Evolutionary conservation across 352 stramenopile genomes (phyloP).

Genomic region (Phytophthora pluvialis): DNA sequence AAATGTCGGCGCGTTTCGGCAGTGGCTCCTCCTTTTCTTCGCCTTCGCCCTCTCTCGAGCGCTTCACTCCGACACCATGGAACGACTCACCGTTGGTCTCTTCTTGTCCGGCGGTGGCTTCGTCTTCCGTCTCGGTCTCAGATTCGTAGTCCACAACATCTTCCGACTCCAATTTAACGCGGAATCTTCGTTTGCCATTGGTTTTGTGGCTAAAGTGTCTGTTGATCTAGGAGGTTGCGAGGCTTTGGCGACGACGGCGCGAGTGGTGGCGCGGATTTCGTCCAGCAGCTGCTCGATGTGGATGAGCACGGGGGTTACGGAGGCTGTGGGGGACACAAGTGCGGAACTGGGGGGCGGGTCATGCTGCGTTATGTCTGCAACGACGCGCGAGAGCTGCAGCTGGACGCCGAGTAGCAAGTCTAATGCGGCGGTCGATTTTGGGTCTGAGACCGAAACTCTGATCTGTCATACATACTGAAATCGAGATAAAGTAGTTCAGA

Average conservation of each 20-base stretch:
- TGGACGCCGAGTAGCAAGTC: slow-evolving; percentile 1
- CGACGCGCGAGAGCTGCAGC: slow-evolving; percentile 6
- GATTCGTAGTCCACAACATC: slow-evolving; percentile 13
- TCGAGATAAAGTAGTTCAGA: too few species aligned
- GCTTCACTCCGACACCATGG: slow-evolving; percentile 1
- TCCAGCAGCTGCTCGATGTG: slow-evolving; percentile 22
- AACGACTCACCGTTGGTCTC: background rate
- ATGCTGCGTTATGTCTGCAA: background rate
- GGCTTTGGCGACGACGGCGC: background rate
- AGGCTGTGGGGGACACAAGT: background rate
- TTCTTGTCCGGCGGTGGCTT: slow-evolving; percentile 7
- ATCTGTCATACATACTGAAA: background rate
- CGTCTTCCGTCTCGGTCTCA: slow-evolving; percentile 18
- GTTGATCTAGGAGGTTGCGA: background rate
- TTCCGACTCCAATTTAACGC: slow-evolving; percentile 14
- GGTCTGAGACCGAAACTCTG: background rate
- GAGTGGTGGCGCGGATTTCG: slow-evolving; percentile 14
- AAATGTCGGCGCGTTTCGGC: background rate
- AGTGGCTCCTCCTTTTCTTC: slow-evolving; percentile 3
- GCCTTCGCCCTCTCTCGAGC: background rate
- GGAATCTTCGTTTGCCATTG: slow-evolving; percentile 8
- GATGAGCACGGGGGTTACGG: slow-evolving; percentile 17
- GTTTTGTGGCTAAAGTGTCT: background rate
- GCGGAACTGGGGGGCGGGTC: background rate
- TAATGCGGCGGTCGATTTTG: background rate